Evolutionary conservation across 495 filamentous ascomycete genomes (phyloP).

Genomic region (Terfezia boudieri): DNA sequence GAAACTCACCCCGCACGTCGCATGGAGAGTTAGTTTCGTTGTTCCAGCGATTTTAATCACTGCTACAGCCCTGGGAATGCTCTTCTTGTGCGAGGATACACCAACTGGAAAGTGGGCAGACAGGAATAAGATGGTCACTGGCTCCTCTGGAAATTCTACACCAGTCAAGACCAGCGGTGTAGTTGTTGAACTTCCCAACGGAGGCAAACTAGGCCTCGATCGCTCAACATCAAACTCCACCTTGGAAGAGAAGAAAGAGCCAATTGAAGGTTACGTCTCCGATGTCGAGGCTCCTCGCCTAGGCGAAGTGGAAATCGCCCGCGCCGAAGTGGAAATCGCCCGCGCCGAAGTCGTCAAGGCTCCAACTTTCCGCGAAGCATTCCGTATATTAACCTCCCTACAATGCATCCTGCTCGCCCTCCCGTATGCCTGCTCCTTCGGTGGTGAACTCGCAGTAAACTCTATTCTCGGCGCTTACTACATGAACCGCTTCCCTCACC

Average conservation of each 20-base stretch:
- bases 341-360: constrained; percentile 41
- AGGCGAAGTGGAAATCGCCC: constrained; percentile 22
- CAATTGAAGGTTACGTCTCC: constrained; percentile 14
- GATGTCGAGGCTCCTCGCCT: constrained; percentile 9
- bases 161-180: constrained; percentile 5
- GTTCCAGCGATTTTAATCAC: constrained; percentile 63
- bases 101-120: constrained; percentile 69
- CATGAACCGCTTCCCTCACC: constrained; percentile 45
- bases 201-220: constrained; percentile 28
- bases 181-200: constrained; percentile 25
- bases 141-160: constrained; percentile 10
- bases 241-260: constrained; percentile 24
- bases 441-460: constrained; percentile 70
- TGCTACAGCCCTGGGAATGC: constrained; percentile 38
- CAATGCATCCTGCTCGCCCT: constrained; percentile 44
- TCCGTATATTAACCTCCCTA: constrained; percentile 35
- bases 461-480: constrained; percentile 64
- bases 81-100: constrained; percentile 61
- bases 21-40: constrained; percentile 70
- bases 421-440: constrained; percentile 72
- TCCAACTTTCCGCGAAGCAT: constrained; percentile 38
- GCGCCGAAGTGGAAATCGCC: constrained; percentile 29
- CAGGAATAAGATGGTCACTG: constrained; percentile 30
- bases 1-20: constrained; percentile 38
- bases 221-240: constrained; percentile 24